Evolutionary conservation across 805 yeast genomes (phyloP).

Genomic region (Middelhovenomyces tepae): DNA sequence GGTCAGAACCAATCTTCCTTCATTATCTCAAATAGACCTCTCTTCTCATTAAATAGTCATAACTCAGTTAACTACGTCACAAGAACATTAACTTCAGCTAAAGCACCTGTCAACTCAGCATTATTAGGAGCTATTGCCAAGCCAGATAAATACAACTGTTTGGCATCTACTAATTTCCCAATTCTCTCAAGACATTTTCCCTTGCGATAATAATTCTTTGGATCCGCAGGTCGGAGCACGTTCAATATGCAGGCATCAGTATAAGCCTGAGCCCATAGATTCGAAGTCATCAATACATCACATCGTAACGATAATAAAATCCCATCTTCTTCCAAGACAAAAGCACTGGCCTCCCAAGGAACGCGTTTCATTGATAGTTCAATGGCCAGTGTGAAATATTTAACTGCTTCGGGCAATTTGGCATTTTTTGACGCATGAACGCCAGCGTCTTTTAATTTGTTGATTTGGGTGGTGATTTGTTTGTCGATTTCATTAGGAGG

Average conservation of each 20-base stretch:
- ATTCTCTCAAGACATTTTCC: slow-evolving; percentile 23
- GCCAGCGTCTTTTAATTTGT: slow-evolving; percentile 28
- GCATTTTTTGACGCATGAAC: slow-evolving; percentile 20
- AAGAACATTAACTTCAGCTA: slow-evolving; percentile 16
- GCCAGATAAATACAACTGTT: slow-evolving; percentile 15
- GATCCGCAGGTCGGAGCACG: slow-evolving; percentile 25
- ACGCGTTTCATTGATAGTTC: slow-evolving; percentile 32
- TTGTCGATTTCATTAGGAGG: slow-evolving; percentile 23
- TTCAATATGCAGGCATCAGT: slow-evolving; percentile 29
- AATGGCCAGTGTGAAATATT: slow-evolving; percentile 29
- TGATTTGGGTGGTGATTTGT: slow-evolving; percentile 23
- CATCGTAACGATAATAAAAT: slow-evolving; percentile 28
- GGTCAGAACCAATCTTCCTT: too few relatives aligned
- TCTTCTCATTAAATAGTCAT: too few relatives aligned
- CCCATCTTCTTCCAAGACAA: slow-evolving; percentile 28
- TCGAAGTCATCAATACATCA: slow-evolving; percentile 29
- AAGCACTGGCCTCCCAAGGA: slow-evolving; percentile 30
- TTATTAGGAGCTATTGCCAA: slow-evolving; percentile 14
- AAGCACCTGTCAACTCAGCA: slow-evolving; percentile 10
- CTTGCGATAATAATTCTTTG: slow-evolving; percentile 28
- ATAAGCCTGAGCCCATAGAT: slow-evolving; percentile 30
- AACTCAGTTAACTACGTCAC: too few relatives aligned
- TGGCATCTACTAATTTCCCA: slow-evolving; percentile 18
- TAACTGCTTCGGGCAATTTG: slow-evolving; percentile 29
- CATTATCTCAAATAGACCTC: too few relatives aligned